phyloP scores from a whole-genome alignment of 2,329 filamentous ascomycete genomes.

The Cercospora nicotianae region DNA sequence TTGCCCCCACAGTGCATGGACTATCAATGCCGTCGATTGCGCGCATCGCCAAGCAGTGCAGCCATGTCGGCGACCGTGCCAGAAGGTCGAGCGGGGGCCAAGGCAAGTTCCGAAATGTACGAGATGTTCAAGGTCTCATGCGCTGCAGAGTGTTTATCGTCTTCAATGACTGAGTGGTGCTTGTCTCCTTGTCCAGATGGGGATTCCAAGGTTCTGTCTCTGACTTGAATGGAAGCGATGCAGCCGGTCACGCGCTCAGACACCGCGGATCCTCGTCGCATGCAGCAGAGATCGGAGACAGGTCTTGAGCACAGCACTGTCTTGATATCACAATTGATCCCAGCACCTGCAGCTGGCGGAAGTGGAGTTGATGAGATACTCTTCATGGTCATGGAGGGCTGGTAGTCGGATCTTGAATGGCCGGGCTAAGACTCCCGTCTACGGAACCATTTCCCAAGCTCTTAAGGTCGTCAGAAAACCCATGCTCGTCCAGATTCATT shows the following conservation, averaged over 20 bases:
- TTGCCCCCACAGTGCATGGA: not conserved
- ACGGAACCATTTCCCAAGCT: conserved; percentile 24
- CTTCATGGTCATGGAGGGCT: conserved; percentile 20
- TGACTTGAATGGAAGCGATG: not conserved
- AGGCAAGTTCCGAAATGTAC: not conserved
- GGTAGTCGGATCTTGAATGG: conserved; percentile 28
- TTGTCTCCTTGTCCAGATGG: not conserved
- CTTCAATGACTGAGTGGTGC: not conserved
- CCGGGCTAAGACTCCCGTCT: conserved; percentile 21
- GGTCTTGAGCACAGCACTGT: not conserved
- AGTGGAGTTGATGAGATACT: not conserved
- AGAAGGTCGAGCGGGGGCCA: not conserved
- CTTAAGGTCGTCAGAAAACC: conserved; percentile 24
- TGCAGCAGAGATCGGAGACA: not conserved
- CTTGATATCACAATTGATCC: not conserved
- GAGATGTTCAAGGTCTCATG: not conserved
- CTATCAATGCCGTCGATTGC: not conserved
- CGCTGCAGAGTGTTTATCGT: not conserved
- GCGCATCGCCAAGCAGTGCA: not conserved
- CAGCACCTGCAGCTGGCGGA: not conserved
- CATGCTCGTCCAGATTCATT: conserved; percentile 37
- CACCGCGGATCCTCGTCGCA: not conserved
- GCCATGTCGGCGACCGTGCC: not conserved
- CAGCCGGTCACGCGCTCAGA: not conserved
- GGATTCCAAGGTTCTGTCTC: not conserved